Evolutionary conservation across 2,329 filamentous ascomycete species (phyloP).

Genomic region (Fusarium continuum): DNA sequence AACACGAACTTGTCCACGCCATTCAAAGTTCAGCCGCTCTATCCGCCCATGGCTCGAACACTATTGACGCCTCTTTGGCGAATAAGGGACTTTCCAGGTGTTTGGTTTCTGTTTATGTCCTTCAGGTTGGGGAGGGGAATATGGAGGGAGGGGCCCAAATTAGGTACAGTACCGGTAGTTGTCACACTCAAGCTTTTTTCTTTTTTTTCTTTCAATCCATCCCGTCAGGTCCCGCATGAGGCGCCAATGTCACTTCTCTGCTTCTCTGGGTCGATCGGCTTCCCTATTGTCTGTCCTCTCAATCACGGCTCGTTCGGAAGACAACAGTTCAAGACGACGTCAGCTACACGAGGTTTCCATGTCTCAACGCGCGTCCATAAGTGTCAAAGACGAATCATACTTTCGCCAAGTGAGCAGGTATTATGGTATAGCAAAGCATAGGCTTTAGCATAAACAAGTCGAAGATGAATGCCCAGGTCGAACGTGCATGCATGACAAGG

Average conservation of each 20-base stretch:
- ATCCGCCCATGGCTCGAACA: conserved; percentile 11
- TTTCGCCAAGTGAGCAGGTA: too few relatives aligned
- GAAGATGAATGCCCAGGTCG: conserved; percentile 16
- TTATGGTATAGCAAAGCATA: too few relatives aligned
- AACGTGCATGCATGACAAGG: conserved; percentile 1
- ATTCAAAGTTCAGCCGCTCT: conserved; percentile 11
- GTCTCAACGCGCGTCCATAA: conserved; percentile 23
- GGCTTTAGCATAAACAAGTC: conserved; percentile 6
- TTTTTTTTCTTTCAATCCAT: too few relatives aligned
- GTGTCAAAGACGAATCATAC: too few relatives aligned
- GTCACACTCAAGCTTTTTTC: conserved; percentile 1
- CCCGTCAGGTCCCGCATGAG: conserved; percentile 9
- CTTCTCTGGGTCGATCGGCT: conserved; percentile 15
- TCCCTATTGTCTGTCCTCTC: conserved; percentile 8
- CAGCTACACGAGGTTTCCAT: conserved; percentile 22
- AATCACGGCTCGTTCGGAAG: conserved; percentile 32
- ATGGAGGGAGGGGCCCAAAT: conserved; percentile 5
- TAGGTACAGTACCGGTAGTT: not conserved
- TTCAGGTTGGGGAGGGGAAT: not conserved
- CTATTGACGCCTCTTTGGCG: conserved; percentile 21
- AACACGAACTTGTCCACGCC: conserved; percentile 11
- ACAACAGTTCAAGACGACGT: conserved; percentile 24
- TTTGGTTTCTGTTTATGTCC: not conserved
- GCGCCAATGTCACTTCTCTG: not conserved
- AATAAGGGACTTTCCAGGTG: not conserved